Base-by-base conservation (phyloP, 306 rosid genomes). In the Macrotyloma uniflorum region DNA sequence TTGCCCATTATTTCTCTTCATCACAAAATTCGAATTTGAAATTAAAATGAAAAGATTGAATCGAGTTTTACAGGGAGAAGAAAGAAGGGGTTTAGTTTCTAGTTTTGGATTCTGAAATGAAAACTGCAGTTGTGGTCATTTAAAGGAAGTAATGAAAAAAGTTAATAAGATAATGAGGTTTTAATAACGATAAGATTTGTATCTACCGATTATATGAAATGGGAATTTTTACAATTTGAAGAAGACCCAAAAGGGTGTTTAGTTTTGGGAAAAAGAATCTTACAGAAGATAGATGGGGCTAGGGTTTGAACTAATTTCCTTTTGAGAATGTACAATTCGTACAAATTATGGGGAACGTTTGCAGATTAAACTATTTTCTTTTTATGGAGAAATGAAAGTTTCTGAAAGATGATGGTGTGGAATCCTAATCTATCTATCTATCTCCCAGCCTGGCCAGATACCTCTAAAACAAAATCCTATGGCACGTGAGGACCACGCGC, bases 401-500 rank as follows among this genome's bases (percentile, higher is more conserved):
- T 16, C 15, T 15, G 40, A 63, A 46, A 59, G n/a, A n/a, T n/a
- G 10, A 70, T 15, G 33, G 42, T n/a, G 53, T 33, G 71, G 77
- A 79, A 79, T 70, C 71, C 61, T 43, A 70, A 77, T 70, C 83
- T 59, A 69, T 30, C n/a, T n/a, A n/a, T n/a, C n/a, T 58, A 69
- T 32, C 32, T 30, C 51, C 33, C 82, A 79, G 70, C 43, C 76
- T 78, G 70, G 76, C 70, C 51, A 57, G 51, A 76, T 46, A 62
- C 71, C 62, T 58, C 14, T 19, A 49, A 8, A 8, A 7, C 11
- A 36, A 36, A 4, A 4, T 33, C 16, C 33, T 9, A 18, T 8
- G n/a, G 85, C 49, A 82, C 72, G 85, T 76, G 83, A 35, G 4
- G 43, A 19, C 1, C 13, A 77, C 72, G 76, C 58, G 38, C 78